Evolutionary conservation across 495 filamentous ascomycete genomes (phyloP).

Genomic region (Cairneyella variabilis): DNA sequence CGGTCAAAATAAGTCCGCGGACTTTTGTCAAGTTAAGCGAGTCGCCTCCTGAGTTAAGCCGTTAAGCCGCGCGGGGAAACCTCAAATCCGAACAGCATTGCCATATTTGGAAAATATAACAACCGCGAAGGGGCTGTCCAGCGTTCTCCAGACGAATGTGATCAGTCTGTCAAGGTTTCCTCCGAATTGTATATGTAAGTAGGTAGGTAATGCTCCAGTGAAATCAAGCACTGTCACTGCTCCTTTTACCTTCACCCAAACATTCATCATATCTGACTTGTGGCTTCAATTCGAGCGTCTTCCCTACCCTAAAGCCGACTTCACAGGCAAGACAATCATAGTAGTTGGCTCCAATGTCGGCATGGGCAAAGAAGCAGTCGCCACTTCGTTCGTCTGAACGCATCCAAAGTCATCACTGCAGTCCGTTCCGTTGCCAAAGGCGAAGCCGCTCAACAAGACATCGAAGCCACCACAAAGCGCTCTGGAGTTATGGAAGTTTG

Average conservation of each 20-base stretch:
- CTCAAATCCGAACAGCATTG: too few relatives aligned
- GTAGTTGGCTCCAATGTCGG: slow-evolving; percentile 50
- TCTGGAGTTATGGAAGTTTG: slow-evolving; percentile 42
- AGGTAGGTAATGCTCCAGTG: too few relatives aligned
- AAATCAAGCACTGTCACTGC: too few relatives aligned
- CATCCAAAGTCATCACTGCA: slow-evolving; percentile 41
- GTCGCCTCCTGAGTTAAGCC: too few relatives aligned
- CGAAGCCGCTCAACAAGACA: slow-evolving; percentile 33
- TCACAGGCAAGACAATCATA: slow-evolving; percentile 39
- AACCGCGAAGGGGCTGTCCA: too few relatives aligned
- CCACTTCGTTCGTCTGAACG: slow-evolving; percentile 36
- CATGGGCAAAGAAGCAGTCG: slow-evolving; percentile 48
- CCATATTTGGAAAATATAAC: too few relatives aligned
- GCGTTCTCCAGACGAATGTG: too few relatives aligned
- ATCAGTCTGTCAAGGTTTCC: too few relatives aligned
- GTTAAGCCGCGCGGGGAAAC: too few relatives aligned
- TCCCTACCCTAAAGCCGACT: background rate
- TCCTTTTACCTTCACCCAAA: background rate
- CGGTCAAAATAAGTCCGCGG: slow-evolving; percentile 1
- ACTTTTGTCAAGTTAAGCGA: background rate
- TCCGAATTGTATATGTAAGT: too few relatives aligned
- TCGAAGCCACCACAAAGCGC: slow-evolving; percentile 30
- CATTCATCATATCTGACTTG: background rate
- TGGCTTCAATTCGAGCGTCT: background rate
- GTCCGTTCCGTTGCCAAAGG: slow-evolving; percentile 35